Evolutionary conservation across 2,329 filamentous ascomycete species (phyloP).

Genomic region (Aspergillus sp.): DNA sequence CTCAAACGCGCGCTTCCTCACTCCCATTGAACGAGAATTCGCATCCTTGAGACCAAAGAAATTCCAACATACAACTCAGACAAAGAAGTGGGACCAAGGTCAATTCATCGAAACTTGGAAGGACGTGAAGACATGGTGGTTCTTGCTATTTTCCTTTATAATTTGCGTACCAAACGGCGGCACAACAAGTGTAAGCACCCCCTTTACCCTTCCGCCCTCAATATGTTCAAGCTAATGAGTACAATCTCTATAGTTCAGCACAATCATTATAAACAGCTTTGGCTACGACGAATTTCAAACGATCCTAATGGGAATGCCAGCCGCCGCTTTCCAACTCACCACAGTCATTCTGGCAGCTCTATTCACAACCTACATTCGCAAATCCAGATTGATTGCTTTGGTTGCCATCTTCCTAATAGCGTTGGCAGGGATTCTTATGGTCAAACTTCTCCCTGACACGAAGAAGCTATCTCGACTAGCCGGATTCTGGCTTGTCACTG

Average conservation of each 20-base stretch:
- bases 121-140: constrained; percentile 23
- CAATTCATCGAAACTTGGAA: constrained; percentile 4
- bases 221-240: background rate
- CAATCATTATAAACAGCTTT: constrained; percentile 22
- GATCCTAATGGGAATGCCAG: constrained; percentile 22
- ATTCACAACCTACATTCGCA: constrained; percentile 16
- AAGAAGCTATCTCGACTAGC: constrained; percentile 19
- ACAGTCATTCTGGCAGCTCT: constrained; percentile 19
- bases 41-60: constrained; percentile 9
- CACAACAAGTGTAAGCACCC: constrained; percentile 14
- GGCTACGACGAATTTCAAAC: constrained; percentile 23
- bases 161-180: constrained; percentile 20
- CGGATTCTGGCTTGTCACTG: constrained; percentile 21
- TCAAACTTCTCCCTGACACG: constrained; percentile 17
- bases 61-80: constrained; percentile 5
- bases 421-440: constrained; percentile 21
- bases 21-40: constrained; percentile 8
- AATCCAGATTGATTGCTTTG: constrained; percentile 17
- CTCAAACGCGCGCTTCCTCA: constrained; percentile 10
- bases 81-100: background rate
- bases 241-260: constrained; percentile 13
- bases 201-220: too few relatives aligned
- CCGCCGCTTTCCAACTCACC: constrained; percentile 19
- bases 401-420: constrained; percentile 17
- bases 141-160: constrained; percentile 23